Percentiles rank a stretch among this genome's conserved stretches.
phyloP scores from a whole-genome alignment of 2,329 filamentous ascomycete species.

The Cladophialophora carrionii region DNA sequence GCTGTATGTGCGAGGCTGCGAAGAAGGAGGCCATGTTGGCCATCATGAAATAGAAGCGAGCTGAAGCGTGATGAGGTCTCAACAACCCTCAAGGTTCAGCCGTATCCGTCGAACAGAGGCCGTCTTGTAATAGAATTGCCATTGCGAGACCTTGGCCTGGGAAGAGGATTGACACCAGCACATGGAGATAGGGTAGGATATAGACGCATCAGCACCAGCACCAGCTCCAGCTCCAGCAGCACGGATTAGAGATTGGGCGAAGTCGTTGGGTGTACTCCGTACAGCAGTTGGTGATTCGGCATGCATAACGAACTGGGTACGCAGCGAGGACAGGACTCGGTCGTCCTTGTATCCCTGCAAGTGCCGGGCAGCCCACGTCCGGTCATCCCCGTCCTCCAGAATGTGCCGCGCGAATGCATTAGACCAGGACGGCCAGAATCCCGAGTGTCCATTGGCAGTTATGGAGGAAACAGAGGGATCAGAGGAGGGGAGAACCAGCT shows the following conservation, averaged over 20 bases:
- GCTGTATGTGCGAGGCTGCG: background rate
- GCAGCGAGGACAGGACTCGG: no score
- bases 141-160: background rate
- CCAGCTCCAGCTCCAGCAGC: no score
- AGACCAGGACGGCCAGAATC: background rate
- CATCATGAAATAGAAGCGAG: background rate
- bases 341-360: background rate
- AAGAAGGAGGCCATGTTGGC: slow-evolving; percentile 4
- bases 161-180: background rate
- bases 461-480: background rate
- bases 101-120: background rate
- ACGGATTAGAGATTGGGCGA: background rate
- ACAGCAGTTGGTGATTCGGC: background rate
- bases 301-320: background rate
- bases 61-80: background rate
- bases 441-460: background rate
- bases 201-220: background rate
- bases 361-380: background rate
- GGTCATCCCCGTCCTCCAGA: background rate
- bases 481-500: background rate
- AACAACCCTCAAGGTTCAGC: background rate
- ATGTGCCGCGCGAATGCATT: background rate
- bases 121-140: background rate
- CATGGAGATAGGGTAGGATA: background rate
- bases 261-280: background rate